phyloP scores from a whole-genome alignment of 345 rosid species.

The Erodium maritimum region DNA sequence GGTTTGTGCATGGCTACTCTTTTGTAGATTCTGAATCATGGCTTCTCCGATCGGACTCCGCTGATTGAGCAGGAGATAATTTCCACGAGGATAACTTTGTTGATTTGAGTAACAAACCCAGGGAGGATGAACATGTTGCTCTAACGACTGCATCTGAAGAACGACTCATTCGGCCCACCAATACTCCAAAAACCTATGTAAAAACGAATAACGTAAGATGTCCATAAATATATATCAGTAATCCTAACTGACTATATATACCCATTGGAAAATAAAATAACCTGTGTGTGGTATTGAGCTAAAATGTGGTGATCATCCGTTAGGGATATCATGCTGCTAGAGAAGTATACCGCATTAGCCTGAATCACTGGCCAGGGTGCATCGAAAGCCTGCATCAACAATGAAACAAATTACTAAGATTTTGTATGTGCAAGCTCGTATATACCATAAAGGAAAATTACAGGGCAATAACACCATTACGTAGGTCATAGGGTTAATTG shows the following conservation, averaged over 20 bases:
- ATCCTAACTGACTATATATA: no score
- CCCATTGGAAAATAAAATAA: no score
- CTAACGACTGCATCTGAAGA: constrained; percentile 72
- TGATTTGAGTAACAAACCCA: constrained; percentile 66
- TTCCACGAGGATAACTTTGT: constrained; percentile 47
- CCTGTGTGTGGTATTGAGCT: constrained; percentile 61
- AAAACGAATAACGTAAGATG: no score
- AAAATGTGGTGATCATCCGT: constrained; percentile 70
- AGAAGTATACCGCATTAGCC: constrained; percentile 84
- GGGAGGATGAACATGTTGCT: constrained; percentile 64
- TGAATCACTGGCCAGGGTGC: constrained; percentile 88
- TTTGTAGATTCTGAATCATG: constrained; percentile 25
- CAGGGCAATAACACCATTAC: no score
- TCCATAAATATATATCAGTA: no score
- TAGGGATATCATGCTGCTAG: constrained; percentile 67
- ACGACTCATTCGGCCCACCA: constrained; percentile 72
- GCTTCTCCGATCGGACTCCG: constrained; percentile 25
- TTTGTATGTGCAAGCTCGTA: no score
- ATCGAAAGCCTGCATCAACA: constrained; percentile 65
- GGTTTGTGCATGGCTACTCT: constrained; percentile 3
- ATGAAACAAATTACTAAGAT: no score
- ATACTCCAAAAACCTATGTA: constrained; percentile 54
- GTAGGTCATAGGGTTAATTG: no score
- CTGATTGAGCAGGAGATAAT: constrained; percentile 41
- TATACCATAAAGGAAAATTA: no score